Conservation (phyloP, 2,329 filamentous ascomycete genomes). For the Botryotinia convoluta region DNA sequence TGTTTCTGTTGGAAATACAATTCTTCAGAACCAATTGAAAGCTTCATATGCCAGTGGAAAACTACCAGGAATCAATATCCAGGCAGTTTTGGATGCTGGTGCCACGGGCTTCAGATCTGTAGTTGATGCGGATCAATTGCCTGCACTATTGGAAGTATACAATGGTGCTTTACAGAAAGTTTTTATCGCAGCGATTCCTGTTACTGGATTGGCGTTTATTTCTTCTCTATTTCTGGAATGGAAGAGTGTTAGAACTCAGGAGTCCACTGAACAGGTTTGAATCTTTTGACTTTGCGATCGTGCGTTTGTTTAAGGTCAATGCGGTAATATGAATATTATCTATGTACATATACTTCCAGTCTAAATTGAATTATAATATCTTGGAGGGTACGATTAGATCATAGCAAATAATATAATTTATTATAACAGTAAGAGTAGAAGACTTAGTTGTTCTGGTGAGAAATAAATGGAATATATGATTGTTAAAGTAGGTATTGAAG, state of each 20-base stretch:
- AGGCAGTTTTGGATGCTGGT: constrained; percentile 34
- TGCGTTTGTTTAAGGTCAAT: not conserved
- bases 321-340: not conserved
- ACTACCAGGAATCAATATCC: constrained; percentile 31
- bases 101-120: constrained; percentile 47
- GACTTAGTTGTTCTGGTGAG: not conserved
- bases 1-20: constrained; percentile 46
- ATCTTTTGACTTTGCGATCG: not conserved
- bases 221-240: constrained; percentile 52
- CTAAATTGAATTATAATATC: not conserved
- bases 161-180: constrained; percentile 51
- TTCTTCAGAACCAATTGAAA: constrained; percentile 40
- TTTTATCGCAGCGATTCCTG: constrained; percentile 53
- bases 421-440: not conserved
- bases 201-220: constrained; percentile 48
- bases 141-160: constrained; percentile 50
- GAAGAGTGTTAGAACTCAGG: constrained; percentile 34
- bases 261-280: not conserved
- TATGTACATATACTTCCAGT: not conserved
- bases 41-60: not conserved
- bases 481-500: not conserved
- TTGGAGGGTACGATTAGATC: not conserved
- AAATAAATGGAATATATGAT: not conserved
- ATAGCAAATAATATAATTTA: not conserved
- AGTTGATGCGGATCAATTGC: constrained; percentile 44